A percentile compares a stretch with the other conserved stretches of the same genome.
Conservation (phyloP, 2,329 filamentous ascomycete species). For the Fusarium fujikuroi region DNA sequence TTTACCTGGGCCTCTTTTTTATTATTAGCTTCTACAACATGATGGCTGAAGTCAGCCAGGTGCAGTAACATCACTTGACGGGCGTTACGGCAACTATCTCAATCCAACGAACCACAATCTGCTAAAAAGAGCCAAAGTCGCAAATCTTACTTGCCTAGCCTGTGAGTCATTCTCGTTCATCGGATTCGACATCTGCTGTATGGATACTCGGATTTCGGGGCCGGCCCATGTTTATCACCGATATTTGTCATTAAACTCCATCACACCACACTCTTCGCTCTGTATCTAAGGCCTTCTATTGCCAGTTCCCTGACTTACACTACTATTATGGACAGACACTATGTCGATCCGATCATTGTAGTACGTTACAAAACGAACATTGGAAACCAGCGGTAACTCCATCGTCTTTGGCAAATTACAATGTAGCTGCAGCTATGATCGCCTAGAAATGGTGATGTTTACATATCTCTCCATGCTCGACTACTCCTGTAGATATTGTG, state of each 20-base stretch:
- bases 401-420: background rate
- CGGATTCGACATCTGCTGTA: constrained; percentile 5
- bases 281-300: background rate
- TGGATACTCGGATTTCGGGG: constrained; percentile 36
- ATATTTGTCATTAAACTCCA: constrained; percentile 40
- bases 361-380: background rate
- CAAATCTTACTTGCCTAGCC: constrained; percentile 3
- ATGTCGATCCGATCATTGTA: background rate
- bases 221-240: constrained; percentile 30
- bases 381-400: background rate
- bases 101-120: constrained; percentile 6
- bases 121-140: constrained; percentile 4
- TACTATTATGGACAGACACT: background rate
- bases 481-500: background rate
- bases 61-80: constrained; percentile 2
- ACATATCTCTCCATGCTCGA: background rate
- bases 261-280: constrained; percentile 24
- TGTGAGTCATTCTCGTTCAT: constrained; percentile 35
- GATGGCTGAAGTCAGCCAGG: constrained; percentile 1
- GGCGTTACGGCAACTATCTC: background rate
- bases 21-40: background rate
- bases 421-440: background rate
- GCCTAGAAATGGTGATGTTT: background rate
- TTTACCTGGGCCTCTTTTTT: background rate
- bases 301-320: background rate